Evolutionary conservation across 306 rosid species (phyloP), one percentile per base, ranked within the genome.

Genomic region (Prunus mongolica): DNA sequence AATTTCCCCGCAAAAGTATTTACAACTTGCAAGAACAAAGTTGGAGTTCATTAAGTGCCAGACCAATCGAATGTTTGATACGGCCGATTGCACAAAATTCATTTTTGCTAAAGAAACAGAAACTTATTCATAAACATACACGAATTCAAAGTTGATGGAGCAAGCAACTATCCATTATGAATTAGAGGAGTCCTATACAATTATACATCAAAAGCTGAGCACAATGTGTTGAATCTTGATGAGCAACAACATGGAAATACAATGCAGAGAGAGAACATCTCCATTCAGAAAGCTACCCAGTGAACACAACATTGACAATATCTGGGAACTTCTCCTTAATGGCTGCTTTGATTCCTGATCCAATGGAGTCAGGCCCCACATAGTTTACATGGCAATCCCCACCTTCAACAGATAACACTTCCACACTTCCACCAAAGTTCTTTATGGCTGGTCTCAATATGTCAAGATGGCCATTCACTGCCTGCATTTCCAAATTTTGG

Each of bases 251-350:
- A 15, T 3, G 67, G 45, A 32, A 63, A 20, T 16, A 62, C 69
- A 34, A 65, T 0, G 16, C 44, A 38, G 44, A 6, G 12, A 56
- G 62, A 9, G 16, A 56, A 69, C 61, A 50, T 14, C 44, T 45
- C 74, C 28, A 51, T 30, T 51, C 18, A 65, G 34, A 32, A 76
- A 13, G 71, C 88, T 87, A 90, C 54, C 77, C 12, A 2, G 86
- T 49, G 57, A 95, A 87, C 58, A 82, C 82, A 62, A 92, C 97
- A 82, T 89, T 88, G 77, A 83, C 84, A 50, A 92, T 83, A 64
- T 96, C 97, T 6, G 98, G 91, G 78, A 92, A 92, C 85, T 79
- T 92, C 87, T 95, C 99, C 69, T 92, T 92, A 74, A 92, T 92
- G 0, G 99, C 96, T 18, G 99, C 99, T 87, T 84, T 91, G 76